Base-by-base conservation (phyloP, 1,284 basidiomycete genomes). In the Tremellales sp. region DNA sequence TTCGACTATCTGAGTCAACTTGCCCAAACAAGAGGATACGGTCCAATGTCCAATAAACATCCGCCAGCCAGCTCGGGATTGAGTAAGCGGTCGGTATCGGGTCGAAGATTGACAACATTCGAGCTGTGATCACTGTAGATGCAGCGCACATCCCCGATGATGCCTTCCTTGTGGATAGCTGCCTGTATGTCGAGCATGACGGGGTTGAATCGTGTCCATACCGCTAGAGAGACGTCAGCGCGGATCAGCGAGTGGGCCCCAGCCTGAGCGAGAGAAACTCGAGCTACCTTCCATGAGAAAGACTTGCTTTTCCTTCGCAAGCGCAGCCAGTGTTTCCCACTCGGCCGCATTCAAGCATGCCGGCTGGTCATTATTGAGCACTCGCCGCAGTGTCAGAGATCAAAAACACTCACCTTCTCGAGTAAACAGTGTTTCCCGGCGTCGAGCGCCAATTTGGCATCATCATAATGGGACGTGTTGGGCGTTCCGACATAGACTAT, bases 401-500 rank as follows among this genome's bases (percentile, higher is more conserved):
- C n/a, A n/a, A 6, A 12, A 14, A n/a, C 34, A 34, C 55, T 16
- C 25, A 60, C 61, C 58, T 78, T 78, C 51, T 75, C 72, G 46
- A 69, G 50, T 13, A 74, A 61, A 8, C 75, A 73, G 43, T 71
- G 55, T 58, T 76, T 77, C 2, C 75, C 75, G 3, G 64, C 70
- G 5, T 70, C 57, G 10, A 78, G 60, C 2, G 71, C 72, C 5
- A 68, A 60, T 37, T 72, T 65, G 1, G 61, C 62, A 43, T 75
- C 70, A 13, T 66, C 63, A 47, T 74, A 76, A 57, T 78, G 76
- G 29, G 63, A 62, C 2, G 69, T 64, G 44, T 77, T 74, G 19
- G 75, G 74, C 1, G 77, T 75, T 16, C 75, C 77, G 35, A 78
- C 59, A 62, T 78, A 78, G 29, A 78, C 63, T 33, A 73, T 72